Conservation (phyloP, 2,329 filamentous ascomycete species). For the Verticillium nonalfalfae region DNA sequence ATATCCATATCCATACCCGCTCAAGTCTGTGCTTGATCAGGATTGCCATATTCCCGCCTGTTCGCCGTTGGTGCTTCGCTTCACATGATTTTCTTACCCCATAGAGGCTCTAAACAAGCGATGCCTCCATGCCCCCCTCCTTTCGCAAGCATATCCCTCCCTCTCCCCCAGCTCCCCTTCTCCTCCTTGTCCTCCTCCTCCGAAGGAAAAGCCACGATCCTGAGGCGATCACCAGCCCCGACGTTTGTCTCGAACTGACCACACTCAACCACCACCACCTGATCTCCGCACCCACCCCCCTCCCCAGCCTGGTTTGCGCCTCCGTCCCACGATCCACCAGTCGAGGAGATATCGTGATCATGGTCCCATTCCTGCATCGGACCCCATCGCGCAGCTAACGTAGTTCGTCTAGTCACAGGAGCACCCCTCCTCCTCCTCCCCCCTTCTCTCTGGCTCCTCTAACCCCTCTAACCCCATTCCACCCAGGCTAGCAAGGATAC, state of each 20-base stretch:
- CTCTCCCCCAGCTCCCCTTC: neutral
- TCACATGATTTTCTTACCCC: neutral
- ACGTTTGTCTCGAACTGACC: no score
- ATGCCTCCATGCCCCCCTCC: neutral
- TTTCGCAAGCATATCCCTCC: neutral
- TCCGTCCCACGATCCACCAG: neutral
- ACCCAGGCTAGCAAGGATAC: neutral
- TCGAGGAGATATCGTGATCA: neutral
- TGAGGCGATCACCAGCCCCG: neutral
- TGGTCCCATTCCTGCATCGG: neutral
- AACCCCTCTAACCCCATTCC: neutral
- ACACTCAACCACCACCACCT: neutral
- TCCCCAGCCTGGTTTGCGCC: neutral
- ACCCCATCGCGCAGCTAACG: neutral
- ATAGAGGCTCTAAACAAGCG: neutral
- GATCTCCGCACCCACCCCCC: neutral
- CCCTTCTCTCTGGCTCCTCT: neutral
- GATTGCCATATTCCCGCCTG: neutral
- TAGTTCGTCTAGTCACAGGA: neutral
- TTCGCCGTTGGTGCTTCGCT: neutral
- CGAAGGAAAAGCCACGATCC: neutral
- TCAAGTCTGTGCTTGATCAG: no score
- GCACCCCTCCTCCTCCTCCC: neutral
- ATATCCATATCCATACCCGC: neutral
- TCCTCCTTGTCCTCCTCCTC: no score